These are phyloP conservation scores for Psidium friedrichsthalianum DNA, from an alignment of 345 rosid species.

Conservation along the genomic window DNA sequence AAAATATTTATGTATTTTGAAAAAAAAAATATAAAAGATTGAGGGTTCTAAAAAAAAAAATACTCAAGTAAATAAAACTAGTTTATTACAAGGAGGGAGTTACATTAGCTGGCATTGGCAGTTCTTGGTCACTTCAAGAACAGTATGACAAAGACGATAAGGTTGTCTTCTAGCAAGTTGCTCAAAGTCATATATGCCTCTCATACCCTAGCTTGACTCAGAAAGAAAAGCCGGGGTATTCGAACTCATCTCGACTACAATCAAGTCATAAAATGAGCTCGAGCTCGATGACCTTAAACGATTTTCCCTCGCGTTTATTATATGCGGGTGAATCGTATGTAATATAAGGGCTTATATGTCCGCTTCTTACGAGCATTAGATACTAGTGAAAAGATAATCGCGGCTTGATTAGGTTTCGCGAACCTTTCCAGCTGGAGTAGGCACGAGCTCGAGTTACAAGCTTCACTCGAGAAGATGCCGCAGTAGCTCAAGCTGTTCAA, in stretches of 20 bases:
- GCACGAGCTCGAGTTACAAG: neutral
- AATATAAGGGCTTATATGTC: no score
- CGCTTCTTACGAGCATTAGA: no score
- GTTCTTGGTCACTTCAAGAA: neutral
- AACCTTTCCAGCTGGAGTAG: neutral
- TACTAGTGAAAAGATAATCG: no score
- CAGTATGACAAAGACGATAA: neutral
- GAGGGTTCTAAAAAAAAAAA: neutral
- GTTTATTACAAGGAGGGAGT: neutral
- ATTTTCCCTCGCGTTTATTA: neutral
- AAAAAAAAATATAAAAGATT: neutral
- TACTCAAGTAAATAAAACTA: neutral
- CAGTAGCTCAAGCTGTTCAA: neutral
- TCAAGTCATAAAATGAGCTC: neutral
- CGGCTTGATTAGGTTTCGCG: no score
- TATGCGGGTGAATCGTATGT: neutral
- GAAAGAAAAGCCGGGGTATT: neutral
- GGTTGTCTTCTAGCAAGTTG: neutral
- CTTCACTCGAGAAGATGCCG: neutral
- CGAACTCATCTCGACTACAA: neutral
- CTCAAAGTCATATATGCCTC: neutral
- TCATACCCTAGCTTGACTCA: neutral
- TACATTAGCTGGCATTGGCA: neutral
- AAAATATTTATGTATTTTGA: neutral
- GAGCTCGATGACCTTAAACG: neutral